Evolutionary conservation across 2,329 filamentous ascomycete species (phyloP).

Genomic region (Onygena corvina): DNA sequence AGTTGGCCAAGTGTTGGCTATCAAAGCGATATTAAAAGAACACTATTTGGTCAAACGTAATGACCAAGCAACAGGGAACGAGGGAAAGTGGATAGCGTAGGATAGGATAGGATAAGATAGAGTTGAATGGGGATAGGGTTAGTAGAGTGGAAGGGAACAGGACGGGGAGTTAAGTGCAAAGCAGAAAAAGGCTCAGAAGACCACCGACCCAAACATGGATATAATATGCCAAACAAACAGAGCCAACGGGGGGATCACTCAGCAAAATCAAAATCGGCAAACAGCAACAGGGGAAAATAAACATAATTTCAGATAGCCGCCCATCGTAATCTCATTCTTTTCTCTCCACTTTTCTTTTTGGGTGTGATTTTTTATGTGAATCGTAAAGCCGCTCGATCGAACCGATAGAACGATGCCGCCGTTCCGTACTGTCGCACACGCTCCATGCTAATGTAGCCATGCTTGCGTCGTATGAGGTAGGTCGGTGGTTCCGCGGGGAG

Average conservation of each 20-base stretch:
- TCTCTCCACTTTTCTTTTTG: slow-evolving; percentile 7
- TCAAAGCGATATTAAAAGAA: slow-evolving; percentile 5
- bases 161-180: neutral
- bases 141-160: neutral
- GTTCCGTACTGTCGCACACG: neutral
- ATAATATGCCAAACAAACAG: slow-evolving; percentile 9
- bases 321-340: slow-evolving; percentile 13
- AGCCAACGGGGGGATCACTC: slow-evolving; percentile 11
- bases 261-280: slow-evolving; percentile 30
- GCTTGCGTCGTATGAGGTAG: neutral
- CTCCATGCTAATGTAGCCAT: neutral
- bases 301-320: slow-evolving; percentile 15
- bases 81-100: neutral
- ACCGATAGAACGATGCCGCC: neutral
- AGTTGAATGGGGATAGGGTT: too few relatives aligned
- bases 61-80: neutral
- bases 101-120: too few relatives aligned
- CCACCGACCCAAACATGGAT: slow-evolving; percentile 6
- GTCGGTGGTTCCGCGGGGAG: neutral
- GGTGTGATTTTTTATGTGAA: neutral
- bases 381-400: slow-evolving; percentile 1
- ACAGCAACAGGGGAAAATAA: slow-evolving; percentile 12
- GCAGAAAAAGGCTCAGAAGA: slow-evolving; percentile 5
- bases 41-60: neutral
- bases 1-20: neutral